Evolutionary conservation across 768 basidiomycete species (phyloP), one percentile per base, ranked within the genome.

Genomic region (Pleurotus pulmonarius): DNA sequence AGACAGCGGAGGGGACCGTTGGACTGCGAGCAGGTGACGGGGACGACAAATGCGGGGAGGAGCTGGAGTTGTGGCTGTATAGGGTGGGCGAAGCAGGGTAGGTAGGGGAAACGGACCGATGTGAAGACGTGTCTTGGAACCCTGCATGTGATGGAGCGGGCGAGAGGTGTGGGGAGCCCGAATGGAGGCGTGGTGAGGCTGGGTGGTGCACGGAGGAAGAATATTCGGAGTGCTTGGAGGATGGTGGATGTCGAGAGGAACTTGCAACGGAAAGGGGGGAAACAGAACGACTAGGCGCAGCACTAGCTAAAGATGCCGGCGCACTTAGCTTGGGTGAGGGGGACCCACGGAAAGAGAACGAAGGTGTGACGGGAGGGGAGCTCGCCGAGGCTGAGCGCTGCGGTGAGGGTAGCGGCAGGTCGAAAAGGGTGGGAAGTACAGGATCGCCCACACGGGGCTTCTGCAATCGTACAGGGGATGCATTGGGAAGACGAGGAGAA

Each of bases 211-310:
- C 20, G 11, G 22, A n/a, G 12, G 49, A 53, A 40, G 51, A 39
- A 9, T 12, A 16, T 22, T 29, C 25, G 5, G 48, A 38, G 20
- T 34, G 29, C 26, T 53, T 53, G 18, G 51, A 25, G 5, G 51
- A 41, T 18, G 26, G 56, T n/a, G 58, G 55, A 4, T 56, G 53
- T 38, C 48, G 54, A 24, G 58, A 49, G 6, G 58, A 55, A 24
- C 41, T 25, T 6, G 48, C 49, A 51, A 56, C 43, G 18, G 41
- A 18, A 18, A 43, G 58, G n/a, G 58, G 25, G 9, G 58, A 49
- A 6, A 49, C 26, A 40, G 51, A 46, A 25, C 39, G 55, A 47
- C 20, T 51, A 9, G 41, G 58, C 16, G 55, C 49, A 3, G 25
- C n/a, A 15, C 41, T 59, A 4, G 25, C 46, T 4, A 22, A 29